These are phyloP conservation scores for Sugiyamaella chiloensis DNA, from an alignment of 805 yeast genomes.

Conservation along the genomic window DNA sequence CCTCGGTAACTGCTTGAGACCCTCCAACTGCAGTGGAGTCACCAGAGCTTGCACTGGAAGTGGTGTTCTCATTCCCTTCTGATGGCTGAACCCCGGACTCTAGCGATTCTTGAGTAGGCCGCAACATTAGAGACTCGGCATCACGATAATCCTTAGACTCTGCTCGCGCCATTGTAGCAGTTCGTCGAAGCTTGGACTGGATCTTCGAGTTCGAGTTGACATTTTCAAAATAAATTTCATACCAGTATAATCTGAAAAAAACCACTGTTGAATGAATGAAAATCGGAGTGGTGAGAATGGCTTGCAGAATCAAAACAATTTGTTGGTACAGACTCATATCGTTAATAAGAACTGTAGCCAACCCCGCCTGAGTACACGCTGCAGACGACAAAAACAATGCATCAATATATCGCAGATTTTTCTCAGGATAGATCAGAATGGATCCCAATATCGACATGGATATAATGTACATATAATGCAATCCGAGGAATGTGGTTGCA, in stretches of 20 bases:
- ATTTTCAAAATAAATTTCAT: conserved; percentile 79
- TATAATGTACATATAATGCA: conserved; percentile 54
- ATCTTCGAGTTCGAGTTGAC: conserved; percentile 74
- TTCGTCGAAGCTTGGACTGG: conserved; percentile 78
- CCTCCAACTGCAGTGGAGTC: conserved; percentile 27
- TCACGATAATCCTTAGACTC: conserved; percentile 21
- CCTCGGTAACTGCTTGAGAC: conserved; percentile 1
- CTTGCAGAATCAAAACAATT: conserved; percentile 57
- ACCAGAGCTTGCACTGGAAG: not conserved
- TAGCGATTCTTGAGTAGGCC: not conserved
- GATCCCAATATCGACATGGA: conserved; percentile 62
- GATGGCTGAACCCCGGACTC: not conserved
- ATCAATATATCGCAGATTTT: conserved; percentile 67
- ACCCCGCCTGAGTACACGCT: conserved; percentile 86
- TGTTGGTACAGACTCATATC: conserved; percentile 73
- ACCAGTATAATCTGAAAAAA: conserved; percentile 80
- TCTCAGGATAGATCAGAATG: conserved; percentile 71
- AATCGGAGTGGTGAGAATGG: conserved; percentile 79
- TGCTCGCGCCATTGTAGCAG: conserved; percentile 61
- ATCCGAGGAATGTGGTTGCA: conserved; percentile 19
- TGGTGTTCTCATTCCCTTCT: not conserved
- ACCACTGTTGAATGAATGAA: conserved; percentile 78
- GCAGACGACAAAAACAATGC: conserved; percentile 73
- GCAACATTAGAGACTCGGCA: not conserved
- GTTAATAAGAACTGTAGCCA: conserved; percentile 74